phyloP scores from a whole-genome alignment of 2,329 filamentous ascomycete genomes.

The Paracoccidioides brasiliensis region DNA sequence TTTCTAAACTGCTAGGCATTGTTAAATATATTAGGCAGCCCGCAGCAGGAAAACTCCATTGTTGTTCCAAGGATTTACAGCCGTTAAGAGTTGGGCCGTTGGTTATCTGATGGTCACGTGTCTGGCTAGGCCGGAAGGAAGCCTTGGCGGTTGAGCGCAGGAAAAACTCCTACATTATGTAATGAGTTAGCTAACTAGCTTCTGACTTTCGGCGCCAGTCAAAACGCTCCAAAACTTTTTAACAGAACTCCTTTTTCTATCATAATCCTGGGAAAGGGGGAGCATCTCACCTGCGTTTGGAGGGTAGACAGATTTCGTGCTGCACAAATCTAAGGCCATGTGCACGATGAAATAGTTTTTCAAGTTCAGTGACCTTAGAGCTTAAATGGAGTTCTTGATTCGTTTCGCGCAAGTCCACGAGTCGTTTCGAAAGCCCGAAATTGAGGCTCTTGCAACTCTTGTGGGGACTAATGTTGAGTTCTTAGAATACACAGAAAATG shows the following conservation, averaged over 20 bases:
- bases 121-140: no score
- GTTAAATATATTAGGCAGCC: no score
- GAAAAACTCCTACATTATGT: no score
- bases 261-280: not conserved
- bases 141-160: no score
- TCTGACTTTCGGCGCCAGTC: no score
- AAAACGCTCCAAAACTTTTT: not conserved
- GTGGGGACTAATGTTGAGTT: constrained; percentile 56
- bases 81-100: no score
- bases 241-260: not conserved
- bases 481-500: constrained; percentile 46
- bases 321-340: not conserved
- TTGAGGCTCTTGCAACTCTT: constrained; percentile 63
- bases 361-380: not conserved
- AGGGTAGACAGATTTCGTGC: not conserved
- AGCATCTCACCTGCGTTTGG: not conserved
- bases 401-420: constrained; percentile 84
- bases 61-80: no score
- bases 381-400: constrained; percentile 61
- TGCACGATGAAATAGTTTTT: not conserved
- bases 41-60: no score
- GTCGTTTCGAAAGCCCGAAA: constrained; percentile 75
- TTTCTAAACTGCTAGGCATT: no score
- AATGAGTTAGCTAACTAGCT: no score
- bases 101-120: no score